Percentiles rank a stretch among this genome's conserved stretches.
Conservation (phyloP, 2,329 filamentous ascomycete genomes). For the Trichophyton simii region DNA sequence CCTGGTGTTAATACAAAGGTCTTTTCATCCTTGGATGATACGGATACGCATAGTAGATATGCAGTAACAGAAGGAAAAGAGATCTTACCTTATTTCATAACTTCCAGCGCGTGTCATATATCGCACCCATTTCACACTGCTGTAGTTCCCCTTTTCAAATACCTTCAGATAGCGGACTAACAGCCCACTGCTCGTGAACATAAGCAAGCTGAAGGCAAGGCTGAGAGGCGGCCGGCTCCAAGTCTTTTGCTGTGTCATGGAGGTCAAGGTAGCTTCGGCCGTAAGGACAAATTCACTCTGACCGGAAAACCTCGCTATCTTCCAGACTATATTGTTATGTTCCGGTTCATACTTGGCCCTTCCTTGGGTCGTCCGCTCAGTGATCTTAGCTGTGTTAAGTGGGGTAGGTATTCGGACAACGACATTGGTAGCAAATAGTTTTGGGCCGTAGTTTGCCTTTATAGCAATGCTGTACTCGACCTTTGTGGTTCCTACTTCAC, state of each 20-base stretch:
- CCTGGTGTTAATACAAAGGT: not conserved
- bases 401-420: conserved; percentile 89
- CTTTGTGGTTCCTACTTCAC: conserved; percentile 91
- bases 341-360: conserved; percentile 98
- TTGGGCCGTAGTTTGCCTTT: conserved; percentile 89
- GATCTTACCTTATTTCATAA: conserved; percentile 75
- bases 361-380: conserved; percentile 83
- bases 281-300: conserved; percentile 92
- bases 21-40: not conserved
- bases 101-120: conserved; percentile 98
- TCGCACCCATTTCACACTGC: conserved; percentile 95
- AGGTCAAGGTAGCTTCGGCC: conserved; percentile 82
- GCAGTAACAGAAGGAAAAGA: not conserved
- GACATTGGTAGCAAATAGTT: conserved; percentile 95
- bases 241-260: conserved; percentile 95
- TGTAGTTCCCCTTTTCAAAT: conserved; percentile 98
- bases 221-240: conserved; percentile 91
- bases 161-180: conserved; percentile 93
- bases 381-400: conserved; percentile 88
- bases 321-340: conserved; percentile 98
- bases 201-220: conserved; percentile 82
- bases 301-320: conserved; percentile 96
- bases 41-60: not conserved
- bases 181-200: conserved; percentile 94
- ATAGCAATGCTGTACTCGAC: conserved; percentile 98